A percentile compares a stretch with the other conserved stretches of the same genome.
These are phyloP conservation scores for Dioscorea dumetorum DNA, from an alignment of 106 monocot genomes.

Conservation along the genomic window DNA sequence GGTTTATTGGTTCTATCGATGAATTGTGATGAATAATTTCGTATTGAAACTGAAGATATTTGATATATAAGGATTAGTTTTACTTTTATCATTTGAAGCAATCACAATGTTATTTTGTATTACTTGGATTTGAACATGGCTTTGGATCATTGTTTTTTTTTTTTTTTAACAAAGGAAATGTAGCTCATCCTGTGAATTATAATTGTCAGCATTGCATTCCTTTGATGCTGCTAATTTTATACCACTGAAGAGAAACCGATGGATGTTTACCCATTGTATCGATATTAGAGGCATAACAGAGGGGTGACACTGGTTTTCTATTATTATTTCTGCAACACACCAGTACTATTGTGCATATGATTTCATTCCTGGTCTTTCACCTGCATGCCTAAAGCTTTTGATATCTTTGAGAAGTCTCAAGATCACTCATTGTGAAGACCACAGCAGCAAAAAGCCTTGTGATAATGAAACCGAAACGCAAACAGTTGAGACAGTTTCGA, in stretches of 20 bases:
- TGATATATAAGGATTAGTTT: not conserved
- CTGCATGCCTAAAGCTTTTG: too few species aligned
- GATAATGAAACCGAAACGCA: conserved; percentile 16
- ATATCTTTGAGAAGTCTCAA: too few species aligned
- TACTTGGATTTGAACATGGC: too few species aligned
- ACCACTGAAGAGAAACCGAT: not conserved
- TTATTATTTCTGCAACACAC: not conserved
- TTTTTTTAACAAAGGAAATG: too few species aligned
- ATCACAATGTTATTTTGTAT: not conserved
- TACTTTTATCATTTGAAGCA: not conserved
- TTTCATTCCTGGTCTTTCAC: not conserved
- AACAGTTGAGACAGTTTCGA: conserved; percentile 22
- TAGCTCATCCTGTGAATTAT: too few species aligned
- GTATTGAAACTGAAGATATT: not conserved
- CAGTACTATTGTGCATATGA: not conserved
- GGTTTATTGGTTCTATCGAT: too few species aligned
- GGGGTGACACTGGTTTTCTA: too few species aligned
- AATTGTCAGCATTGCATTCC: too few species aligned
- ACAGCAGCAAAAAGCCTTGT: conserved; percentile 19
- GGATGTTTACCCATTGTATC: not conserved
- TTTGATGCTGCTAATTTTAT: not conserved
- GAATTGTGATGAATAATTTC: not conserved
- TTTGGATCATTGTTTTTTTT: too few species aligned
- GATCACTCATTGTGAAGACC: conserved; percentile 9
- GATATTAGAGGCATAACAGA: not conserved